Evolutionary conservation across 768 basidiomycete species (phyloP).

Genomic region (Tricholoma hemisulphureum): DNA sequence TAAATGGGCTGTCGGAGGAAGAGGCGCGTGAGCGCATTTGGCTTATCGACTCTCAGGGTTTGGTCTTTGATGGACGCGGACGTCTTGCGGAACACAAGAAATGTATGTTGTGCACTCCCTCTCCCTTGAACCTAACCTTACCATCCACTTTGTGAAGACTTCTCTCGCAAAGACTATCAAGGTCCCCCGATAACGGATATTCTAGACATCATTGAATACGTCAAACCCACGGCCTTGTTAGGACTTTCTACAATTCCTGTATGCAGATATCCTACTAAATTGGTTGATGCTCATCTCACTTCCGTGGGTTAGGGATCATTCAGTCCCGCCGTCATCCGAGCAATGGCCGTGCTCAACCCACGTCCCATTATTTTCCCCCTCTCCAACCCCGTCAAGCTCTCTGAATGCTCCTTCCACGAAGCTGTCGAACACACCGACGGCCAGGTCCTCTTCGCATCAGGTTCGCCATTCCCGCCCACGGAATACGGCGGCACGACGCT

Average conservation of each 20-base stretch:
- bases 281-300: not conserved
- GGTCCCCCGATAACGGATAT: constrained; percentile 76
- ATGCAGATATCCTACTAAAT: constrained; percentile 14
- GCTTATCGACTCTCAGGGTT: constrained; percentile 83
- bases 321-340: constrained; percentile 61
- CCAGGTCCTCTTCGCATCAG: constrained; percentile 80
- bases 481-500: constrained; percentile 52
- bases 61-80: constrained; percentile 75
- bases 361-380: constrained; percentile 92
- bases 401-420: constrained; percentile 78
- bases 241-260: constrained; percentile 85
- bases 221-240: constrained; percentile 85
- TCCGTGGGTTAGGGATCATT: constrained; percentile 61
- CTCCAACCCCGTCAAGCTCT: constrained; percentile 82
- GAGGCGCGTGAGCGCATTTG: constrained; percentile 78
- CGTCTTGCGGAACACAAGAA: constrained; percentile 81
- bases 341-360: constrained; percentile 77
- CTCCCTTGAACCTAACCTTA: constrained; percentile 5
- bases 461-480: constrained; percentile 78
- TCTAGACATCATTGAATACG: constrained; percentile 73
- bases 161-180: constrained; percentile 76
- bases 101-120: constrained; percentile 41
- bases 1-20: constrained; percentile 72
- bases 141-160: constrained; percentile 46
- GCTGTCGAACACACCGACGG: constrained; percentile 74